Percentiles rank a stretch among this genome's conserved stretches.
Conservation (phyloP, 345 rosid genomes). For the Hypericum perforatum region DNA sequence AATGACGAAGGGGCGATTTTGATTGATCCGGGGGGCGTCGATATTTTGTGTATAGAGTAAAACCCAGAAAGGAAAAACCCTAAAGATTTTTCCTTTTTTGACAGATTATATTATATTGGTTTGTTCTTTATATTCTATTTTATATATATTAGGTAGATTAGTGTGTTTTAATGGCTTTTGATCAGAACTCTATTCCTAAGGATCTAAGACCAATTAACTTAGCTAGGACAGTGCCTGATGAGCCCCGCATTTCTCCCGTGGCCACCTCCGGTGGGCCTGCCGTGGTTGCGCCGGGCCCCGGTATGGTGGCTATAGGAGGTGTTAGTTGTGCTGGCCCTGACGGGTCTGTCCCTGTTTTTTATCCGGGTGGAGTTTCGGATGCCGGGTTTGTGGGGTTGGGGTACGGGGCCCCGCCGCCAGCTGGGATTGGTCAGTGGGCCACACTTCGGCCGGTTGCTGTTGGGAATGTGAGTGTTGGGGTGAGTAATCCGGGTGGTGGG, state of each 20-base stretch:
- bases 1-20: neutral
- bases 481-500: conserved; percentile 27
- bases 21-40: neutral
- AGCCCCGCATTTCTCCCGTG: conserved; percentile 34
- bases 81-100: conserved; percentile 10
- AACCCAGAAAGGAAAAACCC: conserved; percentile 16
- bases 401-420: conserved; percentile 26
- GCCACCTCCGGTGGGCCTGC: neutral
- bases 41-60: conserved; percentile 5
- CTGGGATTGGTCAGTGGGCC: conserved; percentile 27
- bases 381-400: conserved; percentile 38
- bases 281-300: neutral
- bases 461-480: conserved; percentile 30
- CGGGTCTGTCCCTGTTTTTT: conserved; percentile 35
- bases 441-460: conserved; percentile 22
- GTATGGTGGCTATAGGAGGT: neutral
- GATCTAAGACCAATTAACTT: conserved; percentile 40
- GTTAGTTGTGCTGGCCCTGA: conserved; percentile 20
- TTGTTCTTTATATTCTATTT: too few species aligned
- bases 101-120: conserved; percentile 1
- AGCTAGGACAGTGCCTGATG: conserved; percentile 30
- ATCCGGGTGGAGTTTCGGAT: conserved; percentile 33
- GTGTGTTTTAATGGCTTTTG: conserved; percentile 43
- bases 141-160: too few species aligned
- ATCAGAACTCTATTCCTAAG: conserved; percentile 36